A percentile compares a stretch with the other conserved stretches of the same genome.
These are phyloP conservation scores for Mycena alexandri DNA, from an alignment of 768 basidiomycete genomes.

Conservation along the genomic window DNA sequence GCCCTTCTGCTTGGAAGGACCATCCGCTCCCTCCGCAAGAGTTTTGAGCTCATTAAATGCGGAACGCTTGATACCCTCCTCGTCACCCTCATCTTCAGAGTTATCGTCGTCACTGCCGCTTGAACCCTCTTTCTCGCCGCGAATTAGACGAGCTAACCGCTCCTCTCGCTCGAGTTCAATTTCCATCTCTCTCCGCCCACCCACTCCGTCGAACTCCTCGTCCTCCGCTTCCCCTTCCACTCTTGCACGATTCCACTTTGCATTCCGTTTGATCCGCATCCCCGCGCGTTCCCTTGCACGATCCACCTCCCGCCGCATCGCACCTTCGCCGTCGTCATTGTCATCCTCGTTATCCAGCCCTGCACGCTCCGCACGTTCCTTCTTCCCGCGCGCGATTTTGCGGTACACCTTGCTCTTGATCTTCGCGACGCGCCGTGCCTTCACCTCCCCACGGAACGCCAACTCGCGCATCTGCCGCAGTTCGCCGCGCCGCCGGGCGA, in stretches of 20 bases:
- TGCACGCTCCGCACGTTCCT: slow-evolving; percentile 66
- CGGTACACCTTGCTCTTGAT: slow-evolving; percentile 97
- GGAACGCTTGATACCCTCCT: slow-evolving; percentile 67
- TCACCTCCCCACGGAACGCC: slow-evolving; percentile 92
- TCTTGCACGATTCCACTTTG: slow-evolving; percentile 89
- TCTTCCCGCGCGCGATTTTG: slow-evolving; percentile 84
- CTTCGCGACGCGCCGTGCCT: slow-evolving; percentile 90
- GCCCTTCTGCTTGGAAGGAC: slow-evolving; percentile 65
- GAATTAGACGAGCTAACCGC: slow-evolving; percentile 80
- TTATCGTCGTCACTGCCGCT: slow-evolving; percentile 62
- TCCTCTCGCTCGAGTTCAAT: slow-evolving; percentile 91
- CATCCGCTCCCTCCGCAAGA: slow-evolving; percentile 57
- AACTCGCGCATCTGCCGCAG: slow-evolving; percentile 92
- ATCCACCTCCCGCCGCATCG: slow-evolving; percentile 80
- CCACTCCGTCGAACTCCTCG: slow-evolving; percentile 72
- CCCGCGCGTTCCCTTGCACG: slow-evolving; percentile 93
- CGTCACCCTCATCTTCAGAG: slow-evolving; percentile 57
- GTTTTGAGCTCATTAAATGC: slow-evolving; percentile 84
- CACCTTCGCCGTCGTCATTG: slow-evolving; percentile 63
- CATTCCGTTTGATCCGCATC: slow-evolving; percentile 87
- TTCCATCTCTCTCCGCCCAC: slow-evolving; percentile 70
- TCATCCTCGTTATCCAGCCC: slow-evolving; percentile 56
- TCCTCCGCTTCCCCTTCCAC: slow-evolving; percentile 65
- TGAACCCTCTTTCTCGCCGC: slow-evolving; percentile 58
- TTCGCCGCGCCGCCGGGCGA: slow-evolving; percentile 82